These are phyloP conservation scores for Malus sylvestris DNA, from an alignment of 306 rosid species.

Conservation along the genomic window DNA sequence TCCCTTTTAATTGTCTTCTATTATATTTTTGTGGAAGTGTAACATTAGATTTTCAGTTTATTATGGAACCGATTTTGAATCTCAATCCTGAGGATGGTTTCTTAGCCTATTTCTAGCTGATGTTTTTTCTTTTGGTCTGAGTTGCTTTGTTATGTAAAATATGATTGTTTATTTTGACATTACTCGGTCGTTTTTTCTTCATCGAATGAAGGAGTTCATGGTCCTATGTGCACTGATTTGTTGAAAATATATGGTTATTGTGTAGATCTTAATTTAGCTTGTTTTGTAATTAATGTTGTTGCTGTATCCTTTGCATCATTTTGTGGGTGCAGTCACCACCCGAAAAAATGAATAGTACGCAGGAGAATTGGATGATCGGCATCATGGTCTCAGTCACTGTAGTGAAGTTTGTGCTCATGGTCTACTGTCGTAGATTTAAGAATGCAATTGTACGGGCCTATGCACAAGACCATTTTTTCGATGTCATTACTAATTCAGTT, in stretches of 20 bases:
- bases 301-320: background rate
- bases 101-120: background rate
- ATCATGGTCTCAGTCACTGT: constrained; percentile 64
- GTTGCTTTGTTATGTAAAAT: background rate
- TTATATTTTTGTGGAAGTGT: too few relatives aligned
- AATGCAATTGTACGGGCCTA: constrained; percentile 67
- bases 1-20: too few relatives aligned
- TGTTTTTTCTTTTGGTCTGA: too few relatives aligned
- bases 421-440: constrained; percentile 59
- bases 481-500: constrained; percentile 68
- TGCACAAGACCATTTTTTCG: constrained; percentile 75
- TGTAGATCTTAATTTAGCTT: background rate
- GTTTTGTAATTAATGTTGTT: background rate
- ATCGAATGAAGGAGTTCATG: background rate
- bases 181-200: background rate
- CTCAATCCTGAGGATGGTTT: background rate
- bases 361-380: constrained; percentile 57
- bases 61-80: background rate
- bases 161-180: background rate
- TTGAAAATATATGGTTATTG: background rate
- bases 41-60: too few relatives aligned
- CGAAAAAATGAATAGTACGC: constrained; percentile 8
- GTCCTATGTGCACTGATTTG: background rate
- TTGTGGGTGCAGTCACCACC: constrained; percentile 28
- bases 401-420: constrained; percentile 75